Base-by-base conservation (phyloP, 768 basidiomycete species). In the Mycena olivaceomarginata region DNA sequence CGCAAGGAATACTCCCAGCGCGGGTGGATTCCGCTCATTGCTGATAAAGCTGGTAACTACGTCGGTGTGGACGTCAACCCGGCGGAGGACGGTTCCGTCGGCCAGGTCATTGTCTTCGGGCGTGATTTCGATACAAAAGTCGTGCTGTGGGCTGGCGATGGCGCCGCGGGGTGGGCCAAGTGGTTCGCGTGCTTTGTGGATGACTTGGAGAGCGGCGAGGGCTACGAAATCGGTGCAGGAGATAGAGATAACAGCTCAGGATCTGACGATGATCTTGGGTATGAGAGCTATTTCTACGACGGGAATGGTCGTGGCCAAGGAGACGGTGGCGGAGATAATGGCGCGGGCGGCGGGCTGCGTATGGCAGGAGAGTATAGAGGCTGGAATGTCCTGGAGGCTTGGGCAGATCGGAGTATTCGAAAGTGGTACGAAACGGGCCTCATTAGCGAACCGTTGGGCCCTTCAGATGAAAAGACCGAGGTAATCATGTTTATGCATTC, bases 31-130 rank as follows among this genome's bases (percentile, higher is more conserved):
- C 98, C 98, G 43, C 93, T 99, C 77, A 91, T 98, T 73, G 94
- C 94, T 51, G 98, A 99, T 86, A 96, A 96, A 80, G 93, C 92
- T 41, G 98, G 98, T 43, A 99, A 99, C 86, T 99, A 99, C 83
- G 91, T 99, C 75, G 98, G 98, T 72, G 90, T 99, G 63, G 98
- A 99, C 85, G 90, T 99, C 74, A 97, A 95, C 85, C 98, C 98
- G 10, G 95, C 84, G 11, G 93, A 94, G 82, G 86, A 87, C 63
- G 97, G 97, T 59, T 86, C 90, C 11, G 88, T 90, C 70, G 98
- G 98, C 8, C 98, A 99, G 83, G 98, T 99, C 63, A 98, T 99
- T 74, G 94, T 99, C 65, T 99, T 99, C 84, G 98, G 98, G n/a
- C 92, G 98, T 67, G 98, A 99, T 83, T 99, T 99, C 85, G 98